A percentile compares a stretch with the other conserved stretches of the same genome.
These are phyloP conservation scores for Trebouxiophyceae sp. DNA, from an alignment of 163 green algal species.

Conservation along the genomic window DNA sequence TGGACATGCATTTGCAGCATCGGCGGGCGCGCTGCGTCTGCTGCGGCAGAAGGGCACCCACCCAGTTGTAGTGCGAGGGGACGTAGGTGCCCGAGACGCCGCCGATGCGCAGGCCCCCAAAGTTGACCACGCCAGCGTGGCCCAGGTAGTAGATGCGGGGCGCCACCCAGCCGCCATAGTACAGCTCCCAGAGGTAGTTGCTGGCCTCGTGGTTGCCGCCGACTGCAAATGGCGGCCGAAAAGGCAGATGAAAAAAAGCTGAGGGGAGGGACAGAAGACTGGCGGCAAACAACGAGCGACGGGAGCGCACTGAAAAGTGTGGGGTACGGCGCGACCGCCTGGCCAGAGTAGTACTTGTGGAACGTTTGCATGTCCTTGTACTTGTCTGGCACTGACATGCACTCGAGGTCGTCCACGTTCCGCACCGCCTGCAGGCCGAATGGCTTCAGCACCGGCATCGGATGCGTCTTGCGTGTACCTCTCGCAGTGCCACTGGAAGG, in stretches of 20 bases:
- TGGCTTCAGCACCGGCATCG: no score
- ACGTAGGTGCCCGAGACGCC: constrained; percentile 95
- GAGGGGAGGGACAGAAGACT: no score
- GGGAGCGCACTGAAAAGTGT: constrained; percentile 85
- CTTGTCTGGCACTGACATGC: constrained; percentile 86
- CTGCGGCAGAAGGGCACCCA: constrained; percentile 2
- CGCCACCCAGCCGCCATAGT: constrained; percentile 92
- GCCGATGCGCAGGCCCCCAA: constrained; percentile 91
- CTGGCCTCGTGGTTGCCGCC: constrained; percentile 97
- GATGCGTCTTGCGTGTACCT: no score
- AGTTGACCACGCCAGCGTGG: constrained; percentile 78
- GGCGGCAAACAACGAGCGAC: not conserved
- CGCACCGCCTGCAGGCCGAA: constrained; percentile 75
- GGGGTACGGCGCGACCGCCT: constrained; percentile 64
- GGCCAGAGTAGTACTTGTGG: constrained; percentile 92
- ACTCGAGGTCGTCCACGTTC: constrained; percentile 92
- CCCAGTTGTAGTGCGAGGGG: constrained; percentile 48
- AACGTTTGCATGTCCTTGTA: constrained; percentile 89
- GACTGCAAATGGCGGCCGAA: no score
- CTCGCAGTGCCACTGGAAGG: no score
- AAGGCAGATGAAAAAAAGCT: no score
- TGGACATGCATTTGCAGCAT: no score
- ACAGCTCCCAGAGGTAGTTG: constrained; percentile 95
- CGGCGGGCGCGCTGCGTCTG: no score
- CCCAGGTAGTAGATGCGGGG: constrained; percentile 96